These are phyloP conservation scores for Lentithecium fluviatile DNA, from an alignment of 495 filamentous ascomycete genomes.

Conservation along the genomic window DNA sequence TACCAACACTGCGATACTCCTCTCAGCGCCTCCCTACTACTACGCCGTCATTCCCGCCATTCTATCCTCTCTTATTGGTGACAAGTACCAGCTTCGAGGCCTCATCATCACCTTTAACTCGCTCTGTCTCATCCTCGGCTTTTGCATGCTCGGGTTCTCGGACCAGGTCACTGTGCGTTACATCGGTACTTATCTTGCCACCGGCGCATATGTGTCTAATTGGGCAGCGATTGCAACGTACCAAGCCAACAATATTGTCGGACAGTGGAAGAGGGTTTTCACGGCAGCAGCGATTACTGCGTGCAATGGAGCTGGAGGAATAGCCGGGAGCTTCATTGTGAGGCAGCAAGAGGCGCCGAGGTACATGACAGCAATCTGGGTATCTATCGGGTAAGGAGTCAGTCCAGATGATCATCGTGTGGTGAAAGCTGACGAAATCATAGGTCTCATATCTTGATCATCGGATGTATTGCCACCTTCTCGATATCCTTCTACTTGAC, in stretches of 20 bases:
- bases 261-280: constrained; percentile 75
- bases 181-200: constrained; percentile 71
- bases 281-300: constrained; percentile 67
- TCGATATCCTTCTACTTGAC: constrained; percentile 60
- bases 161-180: constrained; percentile 68
- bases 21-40: constrained; percentile 76
- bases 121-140: constrained; percentile 66
- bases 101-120: constrained; percentile 74
- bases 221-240: constrained; percentile 68
- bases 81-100: constrained; percentile 62
- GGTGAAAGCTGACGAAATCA: not conserved
- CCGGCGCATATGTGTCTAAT: constrained; percentile 75
- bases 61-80: constrained; percentile 65
- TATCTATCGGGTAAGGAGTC: constrained; percentile 59
- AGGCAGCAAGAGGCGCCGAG: constrained; percentile 63
- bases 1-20: constrained; percentile 62
- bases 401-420: not conserved
- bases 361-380: constrained; percentile 70
- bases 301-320: constrained; percentile 71
- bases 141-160: constrained; percentile 71
- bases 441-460: constrained; percentile 65
- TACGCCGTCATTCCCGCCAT: constrained; percentile 71
- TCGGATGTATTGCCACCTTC: constrained; percentile 59
- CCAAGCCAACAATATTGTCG: constrained; percentile 28
- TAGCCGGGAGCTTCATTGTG: constrained; percentile 75